Conservation (phyloP, 805 yeast genomes). For the Saccharomycopsis javanensis region DNA sequence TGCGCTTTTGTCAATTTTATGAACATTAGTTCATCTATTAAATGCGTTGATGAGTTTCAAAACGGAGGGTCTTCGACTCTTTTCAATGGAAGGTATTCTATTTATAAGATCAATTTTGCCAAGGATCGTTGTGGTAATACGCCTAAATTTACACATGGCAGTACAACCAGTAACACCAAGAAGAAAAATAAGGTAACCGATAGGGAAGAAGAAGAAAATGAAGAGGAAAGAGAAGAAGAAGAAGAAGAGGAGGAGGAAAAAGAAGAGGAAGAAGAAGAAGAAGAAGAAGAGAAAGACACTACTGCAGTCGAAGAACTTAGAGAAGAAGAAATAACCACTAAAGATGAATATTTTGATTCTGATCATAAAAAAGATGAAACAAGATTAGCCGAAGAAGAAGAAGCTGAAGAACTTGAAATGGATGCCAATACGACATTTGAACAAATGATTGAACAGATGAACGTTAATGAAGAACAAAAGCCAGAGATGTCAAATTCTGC, state of each 20-base stretch:
- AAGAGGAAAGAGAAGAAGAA: conserved; percentile 24
- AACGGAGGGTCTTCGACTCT: conserved; percentile 26
- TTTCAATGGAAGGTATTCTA: conserved; percentile 38
- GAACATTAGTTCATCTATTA: conserved; percentile 54
- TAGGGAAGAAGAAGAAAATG: conserved; percentile 32
- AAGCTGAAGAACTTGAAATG: neutral
- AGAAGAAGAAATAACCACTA: neutral
- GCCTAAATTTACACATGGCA: conserved; percentile 32
- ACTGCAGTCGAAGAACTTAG: neutral
- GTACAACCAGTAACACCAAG: conserved; percentile 19
- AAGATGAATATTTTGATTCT: neutral
- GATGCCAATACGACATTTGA: conserved; percentile 1
- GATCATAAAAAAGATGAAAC: neutral
- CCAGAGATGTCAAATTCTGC: too few species aligned
- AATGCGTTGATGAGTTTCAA: conserved; percentile 47
- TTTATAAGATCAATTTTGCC: conserved; percentile 57
- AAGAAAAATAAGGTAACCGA: conserved; percentile 11
- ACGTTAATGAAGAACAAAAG: neutral
- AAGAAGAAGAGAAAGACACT: neutral
- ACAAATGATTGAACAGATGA: neutral
- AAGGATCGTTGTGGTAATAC: conserved; percentile 77
- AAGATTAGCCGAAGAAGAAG: neutral
- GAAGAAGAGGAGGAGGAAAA: neutral
- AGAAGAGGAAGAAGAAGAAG: neutral
- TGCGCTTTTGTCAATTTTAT: conserved; percentile 71